Evolutionary conservation across 345 rosid species (phyloP).

Genomic region (Sonneratia caseolaris): DNA sequence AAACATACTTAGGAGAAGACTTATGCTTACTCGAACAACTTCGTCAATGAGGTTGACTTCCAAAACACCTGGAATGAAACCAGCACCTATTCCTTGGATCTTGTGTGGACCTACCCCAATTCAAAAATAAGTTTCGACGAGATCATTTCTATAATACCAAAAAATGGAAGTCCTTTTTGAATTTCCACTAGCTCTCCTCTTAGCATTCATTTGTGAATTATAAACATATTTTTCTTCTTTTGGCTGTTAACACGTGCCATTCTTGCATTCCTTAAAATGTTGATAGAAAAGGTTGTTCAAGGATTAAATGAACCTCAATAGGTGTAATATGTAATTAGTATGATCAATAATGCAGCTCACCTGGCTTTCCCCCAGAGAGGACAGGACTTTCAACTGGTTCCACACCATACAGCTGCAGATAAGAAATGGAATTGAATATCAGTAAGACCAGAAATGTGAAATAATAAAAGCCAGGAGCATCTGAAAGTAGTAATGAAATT

Average conservation of each 20-base stretch:
- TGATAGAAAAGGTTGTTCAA: not conserved
- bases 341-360: conserved; percentile 20
- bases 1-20: not conserved
- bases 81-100: conserved; percentile 96
- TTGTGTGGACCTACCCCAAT: conserved; percentile 66
- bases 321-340: not conserved
- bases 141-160: not conserved
- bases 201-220: not conserved
- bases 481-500: not conserved
- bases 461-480: not conserved
- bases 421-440: conserved; percentile 6
- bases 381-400: conserved; percentile 82
- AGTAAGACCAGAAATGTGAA: not conserved
- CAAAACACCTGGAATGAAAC: conserved; percentile 80
- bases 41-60: conserved; percentile 60
- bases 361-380: conserved; percentile 82
- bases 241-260: not conserved
- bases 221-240: not conserved
- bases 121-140: not conserved
- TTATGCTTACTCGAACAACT: conserved; percentile 60
- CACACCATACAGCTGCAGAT: conserved; percentile 58
- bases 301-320: not conserved
- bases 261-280: not conserved
- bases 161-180: not conserved
- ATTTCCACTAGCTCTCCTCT: not conserved